Evolutionary conservation across 129 eudicot species (phyloP).

Genomic region (Chrysanthemum lavandulifolium): DNA sequence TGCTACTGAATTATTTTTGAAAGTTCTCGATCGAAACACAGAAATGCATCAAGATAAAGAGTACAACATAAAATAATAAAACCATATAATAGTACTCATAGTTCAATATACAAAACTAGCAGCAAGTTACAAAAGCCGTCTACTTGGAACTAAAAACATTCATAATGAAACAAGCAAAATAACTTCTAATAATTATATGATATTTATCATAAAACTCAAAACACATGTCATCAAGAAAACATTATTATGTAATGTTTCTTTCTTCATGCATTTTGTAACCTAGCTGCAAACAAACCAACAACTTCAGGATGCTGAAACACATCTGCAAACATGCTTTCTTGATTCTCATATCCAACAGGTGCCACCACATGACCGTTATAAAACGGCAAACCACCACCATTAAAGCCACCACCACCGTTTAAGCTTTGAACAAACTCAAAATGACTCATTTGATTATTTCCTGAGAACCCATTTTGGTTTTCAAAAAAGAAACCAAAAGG

Average conservation of each 20-base stretch:
- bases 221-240: neutral
- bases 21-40: too few relatives aligned
- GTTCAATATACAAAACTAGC: neutral
- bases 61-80: too few relatives aligned
- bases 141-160: neutral
- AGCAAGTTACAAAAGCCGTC: neutral
- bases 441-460: neutral
- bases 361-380: constrained; percentile 7
- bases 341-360: constrained; percentile 24
- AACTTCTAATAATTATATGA: neutral
- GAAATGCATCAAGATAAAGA: too few relatives aligned
- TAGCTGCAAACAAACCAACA: constrained; percentile 40
- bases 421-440: constrained; percentile 20
- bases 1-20: too few relatives aligned
- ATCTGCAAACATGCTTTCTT: constrained; percentile 37
- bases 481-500: constrained; percentile 36
- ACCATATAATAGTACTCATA: too few relatives aligned
- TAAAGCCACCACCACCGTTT: constrained; percentile 7
- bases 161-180: neutral
- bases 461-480: neutral
- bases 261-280: constrained; percentile 46
- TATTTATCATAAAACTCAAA: neutral
- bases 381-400: constrained; percentile 18
- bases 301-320: constrained; percentile 55
- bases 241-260: neutral